Evolutionary conservation across 192 early-diverging fungal species (phyloP), one percentile per base, ranked within the genome.

Genomic region (Powellomyces hirtus): DNA sequence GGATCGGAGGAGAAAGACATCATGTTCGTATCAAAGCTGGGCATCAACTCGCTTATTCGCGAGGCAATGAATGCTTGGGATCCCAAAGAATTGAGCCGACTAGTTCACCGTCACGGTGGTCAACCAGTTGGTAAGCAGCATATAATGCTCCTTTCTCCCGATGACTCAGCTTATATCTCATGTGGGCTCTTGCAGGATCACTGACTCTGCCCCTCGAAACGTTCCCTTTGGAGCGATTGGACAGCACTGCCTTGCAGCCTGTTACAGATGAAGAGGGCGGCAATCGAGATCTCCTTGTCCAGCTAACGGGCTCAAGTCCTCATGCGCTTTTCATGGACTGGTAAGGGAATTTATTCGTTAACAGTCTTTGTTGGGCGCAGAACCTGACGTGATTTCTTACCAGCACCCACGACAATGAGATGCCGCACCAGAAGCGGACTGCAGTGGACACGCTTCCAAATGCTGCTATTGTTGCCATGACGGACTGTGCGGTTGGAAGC

Each of bases 21-120:
- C 20, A 70, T 89, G 22, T 99, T 97, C 82, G 96, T 98, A 11
- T 86, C 86, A 51, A 86, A 91, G 26, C 76, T 99, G 20, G 97
- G 97, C 31, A 97, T 99, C 74, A 93, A 97, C 69, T 93, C 94
- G 31, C 82, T 99, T 34, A 96, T 99, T 59, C 85, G 97, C 24
- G 97, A 99, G 74, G 95, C 96, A 0, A 97, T 99, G 94, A 92
- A 94, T 70, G 94, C 97, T 0, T 95, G 96, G 94, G 92, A 95
- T 72, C 66, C 94, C 5, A 77, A 83, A 29, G 97, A 99, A 74
- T 79, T 98, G 64, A 91, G 90, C 62, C 84, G 97, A 1, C 81
- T 96, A 35, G 88, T 92, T 4, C 95, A 99, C 74, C 86, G 91
- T 0, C 88, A 92, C 62, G 96, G 96, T 50, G 92, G 95, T n/a